A percentile compares a stretch with the other conserved stretches of the same genome.
Evolutionary conservation across 2,329 filamentous ascomycete genomes (phyloP).

Genomic region (Arthrinium phaeospermum): DNA sequence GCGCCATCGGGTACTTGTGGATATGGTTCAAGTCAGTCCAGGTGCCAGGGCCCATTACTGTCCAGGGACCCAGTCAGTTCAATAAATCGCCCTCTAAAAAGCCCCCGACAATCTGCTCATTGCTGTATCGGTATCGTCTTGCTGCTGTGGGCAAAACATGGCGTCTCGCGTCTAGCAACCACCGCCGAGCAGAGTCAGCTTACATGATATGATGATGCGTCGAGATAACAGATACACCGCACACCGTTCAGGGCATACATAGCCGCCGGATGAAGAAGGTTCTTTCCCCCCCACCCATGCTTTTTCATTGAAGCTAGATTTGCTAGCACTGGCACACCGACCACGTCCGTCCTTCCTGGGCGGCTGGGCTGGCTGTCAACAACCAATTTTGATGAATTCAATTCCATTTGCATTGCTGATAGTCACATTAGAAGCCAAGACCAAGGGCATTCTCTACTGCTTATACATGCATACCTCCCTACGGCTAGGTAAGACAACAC

Average conservation of each 20-base stretch:
- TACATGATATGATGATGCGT: neutral
- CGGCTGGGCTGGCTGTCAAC: neutral
- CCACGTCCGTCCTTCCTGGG: neutral
- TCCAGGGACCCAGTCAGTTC: neutral
- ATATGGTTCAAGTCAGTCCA: neutral
- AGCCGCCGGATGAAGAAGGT: conserved; percentile 13
- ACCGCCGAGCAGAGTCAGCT: neutral
- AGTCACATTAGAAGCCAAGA: neutral
- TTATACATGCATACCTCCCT: no score
- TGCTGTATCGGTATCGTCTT: neutral
- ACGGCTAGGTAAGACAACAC: neutral
- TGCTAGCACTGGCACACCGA: neutral
- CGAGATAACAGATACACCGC: neutral
- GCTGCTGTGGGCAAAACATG: neutral
- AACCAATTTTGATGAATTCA: neutral
- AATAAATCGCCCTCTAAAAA: neutral
- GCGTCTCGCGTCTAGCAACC: no score
- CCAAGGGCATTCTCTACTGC: no score
- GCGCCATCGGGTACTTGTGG: conserved; percentile 2
- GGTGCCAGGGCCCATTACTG: neutral
- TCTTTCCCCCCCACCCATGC: neutral
- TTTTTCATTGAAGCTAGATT: neutral
- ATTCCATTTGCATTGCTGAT: neutral
- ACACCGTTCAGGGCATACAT: neutral
- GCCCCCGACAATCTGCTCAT: neutral